Percentiles rank a stretch among this genome's conserved stretches.
Evolutionary conservation across 352 stramenopile species (phyloP).

Genomic region (Phytopythium helicoides): DNA sequence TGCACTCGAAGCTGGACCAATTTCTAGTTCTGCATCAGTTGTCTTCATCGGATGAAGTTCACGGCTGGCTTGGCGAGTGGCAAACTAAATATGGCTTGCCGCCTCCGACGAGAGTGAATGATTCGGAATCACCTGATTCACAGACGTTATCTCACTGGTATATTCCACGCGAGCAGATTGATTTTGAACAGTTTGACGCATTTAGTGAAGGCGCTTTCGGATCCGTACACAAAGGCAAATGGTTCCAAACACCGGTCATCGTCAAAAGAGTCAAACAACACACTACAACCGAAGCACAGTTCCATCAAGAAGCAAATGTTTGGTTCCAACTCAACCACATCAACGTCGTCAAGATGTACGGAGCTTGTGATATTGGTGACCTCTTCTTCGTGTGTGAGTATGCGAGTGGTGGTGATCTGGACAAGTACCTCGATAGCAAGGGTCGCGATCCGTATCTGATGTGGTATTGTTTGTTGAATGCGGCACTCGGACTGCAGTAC

Average conservation of each 20-base stretch:
- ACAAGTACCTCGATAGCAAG: constrained; percentile 16
- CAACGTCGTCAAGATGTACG: constrained; percentile 28
- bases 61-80: too few species aligned
- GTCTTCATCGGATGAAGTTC: too few species aligned
- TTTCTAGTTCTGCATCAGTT: too few species aligned
- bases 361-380: constrained; percentile 23
- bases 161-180: constrained; percentile 27
- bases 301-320: too few species aligned
- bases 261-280: too few species aligned
- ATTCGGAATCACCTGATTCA: too few species aligned
- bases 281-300: too few species aligned
- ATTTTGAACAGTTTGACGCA: constrained; percentile 17
- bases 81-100: too few species aligned
- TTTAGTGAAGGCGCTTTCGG: constrained; percentile 19
- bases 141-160: too few species aligned
- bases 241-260: too few species aligned
- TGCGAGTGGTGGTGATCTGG: constrained; percentile 18
- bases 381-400: constrained; percentile 33
- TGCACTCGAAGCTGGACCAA: too few species aligned
- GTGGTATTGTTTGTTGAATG: constrained; percentile 8
- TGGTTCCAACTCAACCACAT: constrained; percentile 25
- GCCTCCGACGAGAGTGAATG: too few species aligned
- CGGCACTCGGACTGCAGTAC: neutral
- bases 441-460: neutral
- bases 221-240: constrained; percentile 18